A percentile compares a stretch with the other conserved stretches of the same genome.
These are phyloP conservation scores for Ilyonectria sp. DNA, from an alignment of 2,329 filamentous ascomycete species.

Conservation along the genomic window DNA sequence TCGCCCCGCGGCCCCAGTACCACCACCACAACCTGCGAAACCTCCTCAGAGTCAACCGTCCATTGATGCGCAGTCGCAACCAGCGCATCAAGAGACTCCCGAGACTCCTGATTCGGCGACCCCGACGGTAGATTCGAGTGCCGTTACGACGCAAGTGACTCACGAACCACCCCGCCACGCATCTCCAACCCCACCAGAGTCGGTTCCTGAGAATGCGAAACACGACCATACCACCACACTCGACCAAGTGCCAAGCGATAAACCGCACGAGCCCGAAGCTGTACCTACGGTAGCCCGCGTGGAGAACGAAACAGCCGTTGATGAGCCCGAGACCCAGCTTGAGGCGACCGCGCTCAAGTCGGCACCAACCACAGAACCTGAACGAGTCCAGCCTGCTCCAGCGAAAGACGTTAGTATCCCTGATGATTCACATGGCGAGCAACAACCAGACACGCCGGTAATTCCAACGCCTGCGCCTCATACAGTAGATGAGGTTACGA, in stretches of 20 bases:
- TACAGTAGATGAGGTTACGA: slow-evolving; percentile 31
- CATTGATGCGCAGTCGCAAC: slow-evolving; percentile 33
- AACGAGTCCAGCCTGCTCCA: slow-evolving; percentile 18
- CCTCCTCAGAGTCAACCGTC: slow-evolving; percentile 33
- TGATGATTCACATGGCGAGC: slow-evolving; percentile 5
- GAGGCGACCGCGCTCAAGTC: slow-evolving; percentile 19
- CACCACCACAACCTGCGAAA: slow-evolving; percentile 45
- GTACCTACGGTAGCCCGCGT: not conserved
- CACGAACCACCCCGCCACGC: slow-evolving; percentile 34
- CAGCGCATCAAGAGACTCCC: slow-evolving; percentile 18
- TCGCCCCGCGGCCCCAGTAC: slow-evolving; percentile 59
- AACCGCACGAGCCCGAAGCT: not conserved
- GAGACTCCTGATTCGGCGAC: slow-evolving; percentile 19
- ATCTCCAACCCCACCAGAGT: slow-evolving; percentile 43
- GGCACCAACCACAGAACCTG: slow-evolving; percentile 26
- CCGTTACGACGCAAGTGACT: slow-evolving; percentile 31
- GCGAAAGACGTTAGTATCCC: not conserved
- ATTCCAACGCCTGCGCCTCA: slow-evolving; percentile 32
- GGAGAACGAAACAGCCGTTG: not conserved
- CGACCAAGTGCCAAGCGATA: slow-evolving; percentile 15
- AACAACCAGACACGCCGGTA: not conserved
- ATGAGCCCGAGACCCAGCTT: slow-evolving; percentile 4
- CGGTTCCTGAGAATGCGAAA: slow-evolving; percentile 36
- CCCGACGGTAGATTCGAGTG: slow-evolving; percentile 4
- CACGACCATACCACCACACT: slow-evolving; percentile 22